Evolutionary conservation across 2,329 filamentous ascomycete species (phyloP), one percentile per base, ranked within the genome.

Genomic region (Exophiala spinifera): DNA sequence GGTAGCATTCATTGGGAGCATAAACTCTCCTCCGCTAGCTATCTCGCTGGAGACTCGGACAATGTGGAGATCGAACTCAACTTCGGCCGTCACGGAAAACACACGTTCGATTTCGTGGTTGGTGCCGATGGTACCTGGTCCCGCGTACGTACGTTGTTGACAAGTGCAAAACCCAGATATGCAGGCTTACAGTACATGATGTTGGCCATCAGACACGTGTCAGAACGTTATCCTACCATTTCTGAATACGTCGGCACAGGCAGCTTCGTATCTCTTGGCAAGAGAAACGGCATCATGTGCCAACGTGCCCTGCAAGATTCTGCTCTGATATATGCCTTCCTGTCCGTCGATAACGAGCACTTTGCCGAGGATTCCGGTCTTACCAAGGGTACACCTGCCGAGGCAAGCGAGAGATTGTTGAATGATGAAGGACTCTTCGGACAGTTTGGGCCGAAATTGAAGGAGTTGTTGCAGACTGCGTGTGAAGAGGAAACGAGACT

Each of bases 61-160:
- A 21, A 10, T 19, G 46, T 20, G 15, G 52, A 55, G 25, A 51
- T 55, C 52, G 17, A 34, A 19, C 36, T 55, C 23, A 42, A 55
- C 42, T 46, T 55, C n/a, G 46, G 39, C n/a, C 15, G n/a, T 13
- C 14, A 45, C 17, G 51, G 39, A 13, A 49, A 20, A 11, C 17
- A 14, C 7, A 37, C 31, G 2, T 49, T 33, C 34, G 49, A 52
- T 25, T 23, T 55, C 11, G 43, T 52, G 10, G 43, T 52, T 15
- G 50, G 50, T 7, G 65, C 66, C 1, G 67, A 69, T 37, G 67
- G 67, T 0, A 63, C 65, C 17, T 69, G 67, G 67, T 64, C 61
- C 2, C 49, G 54, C 5, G 59, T 67, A 20, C 64, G 67, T 15
- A 48, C 36, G 0, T 8, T 61, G 7, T 46, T 68, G 7, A 64